These are phyloP conservation scores for Aspergillus oerlinghausenensis DNA, from an alignment of 2,329 filamentous ascomycete genomes.

Conservation along the genomic window DNA sequence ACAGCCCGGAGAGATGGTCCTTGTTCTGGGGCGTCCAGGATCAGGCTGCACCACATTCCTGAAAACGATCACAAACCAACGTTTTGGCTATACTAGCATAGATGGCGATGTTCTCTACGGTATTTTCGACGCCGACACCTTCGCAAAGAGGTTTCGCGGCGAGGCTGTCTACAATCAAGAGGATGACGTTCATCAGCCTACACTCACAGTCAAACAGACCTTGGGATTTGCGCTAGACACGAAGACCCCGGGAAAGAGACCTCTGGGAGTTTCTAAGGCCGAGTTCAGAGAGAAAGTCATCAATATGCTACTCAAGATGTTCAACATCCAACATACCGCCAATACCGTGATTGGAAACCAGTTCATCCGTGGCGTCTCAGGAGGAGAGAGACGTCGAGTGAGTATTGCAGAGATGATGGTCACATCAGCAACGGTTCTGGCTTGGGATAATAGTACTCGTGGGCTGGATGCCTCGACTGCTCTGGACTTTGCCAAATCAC, in stretches of 20 bases:
- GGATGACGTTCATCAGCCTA: conserved; percentile 80
- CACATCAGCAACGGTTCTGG: conserved; percentile 65
- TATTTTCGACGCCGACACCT: conserved; percentile 65
- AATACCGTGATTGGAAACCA: conserved; percentile 81
- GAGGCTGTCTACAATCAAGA: conserved; percentile 84
- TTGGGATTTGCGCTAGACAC: conserved; percentile 79
- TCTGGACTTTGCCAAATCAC: conserved; percentile 62
- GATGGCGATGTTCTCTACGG: conserved; percentile 73
- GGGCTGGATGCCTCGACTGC: conserved; percentile 66
- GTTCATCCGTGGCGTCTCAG: conserved; percentile 74
- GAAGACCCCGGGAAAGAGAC: conserved; percentile 77
- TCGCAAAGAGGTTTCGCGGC: conserved; percentile 67
- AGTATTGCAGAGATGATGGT: conserved; percentile 81
- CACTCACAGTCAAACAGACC: conserved; percentile 82
- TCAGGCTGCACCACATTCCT: conserved; percentile 67
- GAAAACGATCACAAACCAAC: conserved; percentile 64
- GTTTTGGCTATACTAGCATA: conserved; percentile 56
- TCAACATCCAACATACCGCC: conserved; percentile 85
- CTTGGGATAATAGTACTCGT: conserved; percentile 71
- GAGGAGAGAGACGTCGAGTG: conserved; percentile 74
- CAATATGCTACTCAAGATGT: conserved; percentile 76
- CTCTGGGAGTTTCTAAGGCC: conserved; percentile 64
- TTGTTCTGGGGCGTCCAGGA: conserved; percentile 74
- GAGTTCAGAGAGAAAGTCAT: conserved; percentile 75
- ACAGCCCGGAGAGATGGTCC: conserved; percentile 81